Evolutionary conservation across 495 filamentous ascomycete genomes (phyloP).

Genomic region (Astrothelium macrocarpum): DNA sequence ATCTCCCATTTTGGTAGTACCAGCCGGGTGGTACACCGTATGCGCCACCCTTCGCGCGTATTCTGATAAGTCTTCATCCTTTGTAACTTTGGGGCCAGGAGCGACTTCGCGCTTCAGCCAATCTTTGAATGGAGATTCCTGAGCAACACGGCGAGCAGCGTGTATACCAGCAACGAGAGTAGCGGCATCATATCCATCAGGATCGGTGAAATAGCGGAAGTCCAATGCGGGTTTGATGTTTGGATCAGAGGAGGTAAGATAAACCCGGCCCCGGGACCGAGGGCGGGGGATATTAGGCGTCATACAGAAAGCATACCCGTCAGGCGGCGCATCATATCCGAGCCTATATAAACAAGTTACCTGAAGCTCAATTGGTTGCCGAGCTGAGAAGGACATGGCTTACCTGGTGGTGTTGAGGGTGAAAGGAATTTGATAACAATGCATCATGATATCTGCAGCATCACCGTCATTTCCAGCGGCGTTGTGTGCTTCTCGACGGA

Average conservation of each 20-base stretch:
- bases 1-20: constrained; percentile 82
- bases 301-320: constrained; percentile 70
- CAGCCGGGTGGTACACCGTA: constrained; percentile 79
- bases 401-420: constrained; percentile 38
- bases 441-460: constrained; percentile 78
- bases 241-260: constrained; percentile 61
- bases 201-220: constrained; percentile 83
- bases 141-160: constrained; percentile 59
- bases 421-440: constrained; percentile 85
- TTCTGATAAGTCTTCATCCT: constrained; percentile 62
- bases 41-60: constrained; percentile 67
- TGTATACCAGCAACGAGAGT: constrained; percentile 71
- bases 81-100: constrained; percentile 56
- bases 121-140: constrained; percentile 60
- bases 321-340: constrained; percentile 60
- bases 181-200: constrained; percentile 71
- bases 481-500: constrained; percentile 57
- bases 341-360: constrained; percentile 36
- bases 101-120: constrained; percentile 77
- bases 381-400: constrained; percentile 11
- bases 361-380: no score
- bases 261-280: constrained; percentile 62
- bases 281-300: constrained; percentile 82
- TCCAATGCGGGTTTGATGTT: constrained; percentile 69
- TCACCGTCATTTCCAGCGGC: constrained; percentile 55